Conservation (phyloP, 371 early-diverging fungal species). For the Rhizopus arrhizus region DNA sequence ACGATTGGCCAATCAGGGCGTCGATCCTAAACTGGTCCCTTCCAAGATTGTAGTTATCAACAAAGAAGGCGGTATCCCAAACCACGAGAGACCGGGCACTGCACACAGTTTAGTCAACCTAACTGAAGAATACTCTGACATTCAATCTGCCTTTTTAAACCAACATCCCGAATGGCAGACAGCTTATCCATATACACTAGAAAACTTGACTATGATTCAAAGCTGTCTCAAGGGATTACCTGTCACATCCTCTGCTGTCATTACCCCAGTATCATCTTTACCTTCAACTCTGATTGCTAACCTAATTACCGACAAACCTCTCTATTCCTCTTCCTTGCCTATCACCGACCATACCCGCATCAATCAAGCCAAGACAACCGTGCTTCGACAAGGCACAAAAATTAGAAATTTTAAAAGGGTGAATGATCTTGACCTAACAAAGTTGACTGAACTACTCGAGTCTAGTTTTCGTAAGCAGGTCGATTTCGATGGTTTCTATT, state of each 20-base stretch:
- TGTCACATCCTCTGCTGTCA: slow-evolving; percentile 46
- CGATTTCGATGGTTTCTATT: slow-evolving; percentile 59
- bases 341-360: slow-evolving; percentile 29
- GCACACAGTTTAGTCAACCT: slow-evolving; percentile 55
- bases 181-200: slow-evolving; percentile 16
- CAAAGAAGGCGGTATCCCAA: slow-evolving; percentile 53
- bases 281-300: slow-evolving; percentile 51
- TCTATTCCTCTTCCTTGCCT: slow-evolving; percentile 55
- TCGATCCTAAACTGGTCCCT: slow-evolving; percentile 29
- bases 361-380: slow-evolving; percentile 61
- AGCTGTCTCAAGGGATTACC: slow-evolving; percentile 41
- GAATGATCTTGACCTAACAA: slow-evolving; percentile 52
- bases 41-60: slow-evolving; percentile 52
- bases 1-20: slow-evolving; percentile 19
- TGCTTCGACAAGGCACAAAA: slow-evolving; percentile 77
- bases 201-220: slow-evolving; percentile 37
- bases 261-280: slow-evolving; percentile 45
- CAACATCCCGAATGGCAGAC: slow-evolving; percentile 30
- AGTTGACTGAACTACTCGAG: slow-evolving; percentile 70
- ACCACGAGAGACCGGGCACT: slow-evolving; percentile 49
- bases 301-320: slow-evolving; percentile 54
- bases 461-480: slow-evolving; percentile 77
- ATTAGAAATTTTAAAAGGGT: slow-evolving; percentile 58
- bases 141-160: slow-evolving; percentile 31
- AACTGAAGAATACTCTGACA: slow-evolving; percentile 46